These are phyloP conservation scores for Aspergillus aculeatinus DNA, from an alignment of 2,329 filamentous ascomycete species.

Conservation along the genomic window DNA sequence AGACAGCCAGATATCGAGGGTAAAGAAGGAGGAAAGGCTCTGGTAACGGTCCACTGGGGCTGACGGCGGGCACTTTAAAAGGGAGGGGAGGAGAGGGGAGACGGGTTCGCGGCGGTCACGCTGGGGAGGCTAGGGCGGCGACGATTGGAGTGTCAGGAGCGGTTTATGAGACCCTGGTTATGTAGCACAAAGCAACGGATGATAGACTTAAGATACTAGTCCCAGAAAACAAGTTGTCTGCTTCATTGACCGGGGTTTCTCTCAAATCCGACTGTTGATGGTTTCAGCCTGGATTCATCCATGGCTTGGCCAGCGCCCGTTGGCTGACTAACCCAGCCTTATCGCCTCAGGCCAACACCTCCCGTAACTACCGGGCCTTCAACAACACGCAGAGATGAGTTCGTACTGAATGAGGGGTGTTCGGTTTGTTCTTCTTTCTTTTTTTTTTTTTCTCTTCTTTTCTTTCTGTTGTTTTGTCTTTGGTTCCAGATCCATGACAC, in stretches of 20 bases:
- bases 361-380: no score
- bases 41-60: conserved; percentile 7
- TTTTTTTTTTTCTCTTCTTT: no score
- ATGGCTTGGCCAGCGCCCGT: conserved; percentile 10
- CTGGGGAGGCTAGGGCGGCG: conserved; percentile 9
- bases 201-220: not conserved
- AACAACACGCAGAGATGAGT: no score
- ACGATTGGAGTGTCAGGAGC: not conserved
- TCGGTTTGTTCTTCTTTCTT: no score
- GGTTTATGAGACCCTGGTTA: conserved; percentile 6
- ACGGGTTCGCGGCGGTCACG: conserved; percentile 12
- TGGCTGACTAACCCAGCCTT: conserved; percentile 21
- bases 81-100: conserved; percentile 17
- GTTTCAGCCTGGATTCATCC: conserved; percentile 14
- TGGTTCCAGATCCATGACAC: no score
- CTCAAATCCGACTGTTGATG: conserved; percentile 10
- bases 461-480: no score
- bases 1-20: not conserved
- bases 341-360: conserved; percentile 12
- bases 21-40: conserved; percentile 5
- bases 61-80: conserved; percentile 15
- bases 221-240: conserved; percentile 7
- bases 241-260: conserved; percentile 11
- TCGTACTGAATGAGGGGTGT: not conserved
- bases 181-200: conserved; percentile 9